Conservation (phyloP, 1,284 basidiomycete species). For the Sphaerobolus stellatus region DNA sequence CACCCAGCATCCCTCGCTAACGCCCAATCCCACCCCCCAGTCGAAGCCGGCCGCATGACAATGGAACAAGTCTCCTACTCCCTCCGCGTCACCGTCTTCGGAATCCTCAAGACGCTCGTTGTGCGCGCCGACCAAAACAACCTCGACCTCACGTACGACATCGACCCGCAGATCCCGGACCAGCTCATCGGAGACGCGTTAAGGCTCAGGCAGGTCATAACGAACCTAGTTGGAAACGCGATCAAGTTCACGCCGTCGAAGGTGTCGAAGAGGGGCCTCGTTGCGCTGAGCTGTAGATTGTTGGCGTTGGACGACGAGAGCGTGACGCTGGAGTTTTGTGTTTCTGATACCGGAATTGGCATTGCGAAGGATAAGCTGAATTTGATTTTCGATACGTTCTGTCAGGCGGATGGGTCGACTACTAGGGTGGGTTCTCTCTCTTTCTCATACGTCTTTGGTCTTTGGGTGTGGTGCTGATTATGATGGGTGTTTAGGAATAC, state of each 20-base stretch:
- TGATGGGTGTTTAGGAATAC: slow-evolving; percentile 62
- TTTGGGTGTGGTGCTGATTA: neutral
- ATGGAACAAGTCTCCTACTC: slow-evolving; percentile 99
- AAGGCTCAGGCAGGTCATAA: slow-evolving; percentile 90
- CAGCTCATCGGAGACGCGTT: slow-evolving; percentile 97
- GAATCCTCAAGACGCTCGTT: slow-evolving; percentile 96
- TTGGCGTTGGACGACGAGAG: slow-evolving; percentile 72
- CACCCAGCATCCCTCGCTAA: too few species aligned
- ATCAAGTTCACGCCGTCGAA: slow-evolving; percentile 93
- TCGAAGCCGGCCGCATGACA: slow-evolving; percentile 98
- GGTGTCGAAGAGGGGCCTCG: slow-evolving; percentile 79
- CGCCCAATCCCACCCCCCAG: too few species aligned
- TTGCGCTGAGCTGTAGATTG: slow-evolving; percentile 85
- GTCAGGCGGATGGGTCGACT: slow-evolving; percentile 95
- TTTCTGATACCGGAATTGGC: slow-evolving; percentile 97
- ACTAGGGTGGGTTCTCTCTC: slow-evolving; percentile 59
- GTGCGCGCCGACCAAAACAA: slow-evolving; percentile 98
- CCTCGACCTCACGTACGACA: slow-evolving; percentile 94
- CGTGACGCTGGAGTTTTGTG: slow-evolving; percentile 95
- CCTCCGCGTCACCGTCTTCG: slow-evolving; percentile 95
- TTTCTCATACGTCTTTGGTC: neutral
- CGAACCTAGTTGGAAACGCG: slow-evolving; percentile 92
- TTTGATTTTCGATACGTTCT: slow-evolving; percentile 99
- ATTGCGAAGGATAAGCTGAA: slow-evolving; percentile 99
- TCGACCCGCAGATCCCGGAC: slow-evolving; percentile 95